Base-by-base conservation (phyloP, 768 basidiomycete species). In the Suillus brevipes region DNA sequence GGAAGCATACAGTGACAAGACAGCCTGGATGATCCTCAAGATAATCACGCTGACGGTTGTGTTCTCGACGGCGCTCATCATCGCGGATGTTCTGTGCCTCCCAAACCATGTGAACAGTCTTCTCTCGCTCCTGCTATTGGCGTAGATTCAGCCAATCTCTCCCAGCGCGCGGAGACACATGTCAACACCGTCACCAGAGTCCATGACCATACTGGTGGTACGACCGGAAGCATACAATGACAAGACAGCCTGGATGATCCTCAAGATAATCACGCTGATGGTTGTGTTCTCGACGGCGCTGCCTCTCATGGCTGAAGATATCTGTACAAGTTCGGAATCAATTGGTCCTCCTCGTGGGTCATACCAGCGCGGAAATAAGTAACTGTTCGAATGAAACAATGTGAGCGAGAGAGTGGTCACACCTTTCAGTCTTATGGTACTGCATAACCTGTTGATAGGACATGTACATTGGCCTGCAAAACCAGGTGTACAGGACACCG, bases 291-390 rank as follows among this genome's bases (percentile, higher is more conserved):
- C n/a, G n/a, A n/a, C n/a, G n/a, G n/a, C n/a, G n/a, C n/a, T 0
- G 95, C 93, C 74, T 97, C 94, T 95, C 96, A 98, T 12, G 96
- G 95, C 71, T 97, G 94, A 14, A 97, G 83, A 77, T 99, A 97
- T 68, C 97, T 92, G 80, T 97, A 97, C 79, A 99, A 75, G 78
- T 99, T 99, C 58, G 97, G 97, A 73, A 98, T 99, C 37, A 99
- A 85, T 72, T 95, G 92, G 71, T 94, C 94, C 71, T 95, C 93
- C 73, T 95, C 93, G 64, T 96, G 94, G 14, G 92, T 91, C 97
- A 98, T 97, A 74, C 97, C 97, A 65, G 97, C 94, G 71, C 97
- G 91, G 94, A 99, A 99, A 79, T 99, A 97, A 5, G 96, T 96
- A 65, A 98, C 95, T 89, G 64, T 16, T 60, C 60, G 28, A 43